Base-by-base conservation (phyloP, 2,329 filamentous ascomycete genomes). In the Rhynchosporium secalis region DNA sequence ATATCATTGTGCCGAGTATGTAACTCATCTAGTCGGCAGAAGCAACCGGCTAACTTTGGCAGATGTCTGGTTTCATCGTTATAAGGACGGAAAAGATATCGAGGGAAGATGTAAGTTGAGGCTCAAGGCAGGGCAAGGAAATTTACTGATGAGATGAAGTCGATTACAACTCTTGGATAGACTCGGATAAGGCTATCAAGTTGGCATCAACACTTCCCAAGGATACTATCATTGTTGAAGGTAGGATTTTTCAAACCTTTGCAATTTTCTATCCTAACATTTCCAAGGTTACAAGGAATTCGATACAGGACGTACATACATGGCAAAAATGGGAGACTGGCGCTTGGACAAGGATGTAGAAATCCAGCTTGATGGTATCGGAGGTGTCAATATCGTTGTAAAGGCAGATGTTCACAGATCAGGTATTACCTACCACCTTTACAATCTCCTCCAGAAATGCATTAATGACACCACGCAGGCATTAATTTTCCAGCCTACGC, bases 161-260 rank as follows among this genome's bases (percentile, higher is more conserved):
- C 74, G 95, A 99, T 76, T 99, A 99, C 80, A 99, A 99, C 78
- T 98, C 95, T 1, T 99, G 95, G 95, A 85, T 96, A 70, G 95
- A 99, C 78, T 94, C 94, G 9, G 88, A 93, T 57, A 90, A 94
- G 76, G 92, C 85, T 54, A 85, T 89, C 63, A 89, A 87, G 72
- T 83, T 98, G 59, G 82, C 88, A n/a, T 79, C 83, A 5, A 85
- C 80, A 58, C 81, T 98, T 26, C 83, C 89, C 68, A 93, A 92
- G 74, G 87, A 97, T 71, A 81, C 90, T 28, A 83, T 99, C 62
- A 82, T 99, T 36, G 95, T 91, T 29, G 95, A 99, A 83, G 95
- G 90, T 90, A 76, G 48, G 62, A 5, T 49, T 29, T 36, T 0
- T n/a, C 20, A 26, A 5, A 9, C 20, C 20, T 7, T 15, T 28